These are phyloP conservation scores for Gossypium schwendimanii DNA, from an alignment of 441 rosid species.

Conservation along the genomic window DNA sequence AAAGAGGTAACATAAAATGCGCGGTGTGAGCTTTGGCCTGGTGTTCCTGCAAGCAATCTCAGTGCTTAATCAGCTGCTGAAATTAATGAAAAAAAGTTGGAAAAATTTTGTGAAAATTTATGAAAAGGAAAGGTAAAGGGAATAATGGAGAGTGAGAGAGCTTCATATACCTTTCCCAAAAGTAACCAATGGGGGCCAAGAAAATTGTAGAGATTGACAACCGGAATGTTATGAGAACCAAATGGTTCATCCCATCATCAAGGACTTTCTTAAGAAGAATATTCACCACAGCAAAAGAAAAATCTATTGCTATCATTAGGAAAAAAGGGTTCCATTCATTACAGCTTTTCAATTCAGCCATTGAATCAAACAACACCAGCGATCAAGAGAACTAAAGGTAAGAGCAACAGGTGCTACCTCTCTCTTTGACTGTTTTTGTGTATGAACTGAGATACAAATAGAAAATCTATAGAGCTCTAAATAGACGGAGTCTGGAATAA, in stretches of 20 bases:
- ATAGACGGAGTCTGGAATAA: slow-evolving; percentile 27
- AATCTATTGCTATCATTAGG: slow-evolving; percentile 39
- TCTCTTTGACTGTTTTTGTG: neutral
- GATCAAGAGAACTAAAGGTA: neutral
- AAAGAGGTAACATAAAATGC: slow-evolving; percentile 44
- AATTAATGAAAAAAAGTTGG: neutral
- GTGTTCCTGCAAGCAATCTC: slow-evolving; percentile 38
- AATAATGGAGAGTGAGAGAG: neutral
- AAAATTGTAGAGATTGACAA: slow-evolving; percentile 38
- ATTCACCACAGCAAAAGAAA: slow-evolving; percentile 44
- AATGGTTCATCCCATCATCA: slow-evolving; percentile 41
- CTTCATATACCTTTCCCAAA: slow-evolving; percentile 46
- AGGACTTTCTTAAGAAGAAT: slow-evolving; percentile 50
- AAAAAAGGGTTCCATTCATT: slow-evolving; percentile 34
- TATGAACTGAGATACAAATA: neutral
- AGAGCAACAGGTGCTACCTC: neutral
- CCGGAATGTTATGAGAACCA: slow-evolving; percentile 54
- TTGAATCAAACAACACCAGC: neutral
- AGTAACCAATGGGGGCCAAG: slow-evolving; percentile 50
- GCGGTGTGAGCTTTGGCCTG: slow-evolving; percentile 49
- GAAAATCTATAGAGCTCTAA: slow-evolving; percentile 9
- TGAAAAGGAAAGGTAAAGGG: neutral
- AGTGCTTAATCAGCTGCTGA: neutral
- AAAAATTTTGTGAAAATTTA: neutral
- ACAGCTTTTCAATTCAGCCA: slow-evolving; percentile 27